These are phyloP conservation scores for Penicillium lividum DNA, from an alignment of 495 filamentous ascomycete species.

Conservation along the genomic window DNA sequence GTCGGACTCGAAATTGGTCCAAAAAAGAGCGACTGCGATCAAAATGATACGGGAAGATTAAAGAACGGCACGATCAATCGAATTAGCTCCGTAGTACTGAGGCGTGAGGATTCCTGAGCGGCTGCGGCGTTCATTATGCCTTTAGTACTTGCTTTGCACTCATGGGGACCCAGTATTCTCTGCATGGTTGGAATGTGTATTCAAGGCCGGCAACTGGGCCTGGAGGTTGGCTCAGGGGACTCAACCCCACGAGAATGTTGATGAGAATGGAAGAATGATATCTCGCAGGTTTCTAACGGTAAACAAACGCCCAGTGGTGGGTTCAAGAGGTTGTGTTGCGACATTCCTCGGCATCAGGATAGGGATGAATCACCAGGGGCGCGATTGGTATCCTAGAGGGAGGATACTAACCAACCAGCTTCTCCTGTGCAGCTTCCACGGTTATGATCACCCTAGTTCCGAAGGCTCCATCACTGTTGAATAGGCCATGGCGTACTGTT, in stretches of 20 bases:
- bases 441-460: background rate
- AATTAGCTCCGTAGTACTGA: conserved; percentile 12
- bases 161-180: conserved; percentile 16
- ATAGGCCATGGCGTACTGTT: background rate
- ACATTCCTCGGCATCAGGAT: conserved; percentile 20
- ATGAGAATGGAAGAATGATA: conserved; percentile 24
- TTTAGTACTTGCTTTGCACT: conserved; percentile 31
- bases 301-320: conserved; percentile 18
- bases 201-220: conserved; percentile 3
- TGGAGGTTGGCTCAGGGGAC: conserved; percentile 2
- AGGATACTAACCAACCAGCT: conserved; percentile 16
- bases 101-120: background rate
- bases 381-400: conserved; percentile 22
- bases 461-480: background rate
- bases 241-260: conserved; percentile 25
- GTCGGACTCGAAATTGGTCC: conserved; percentile 9
- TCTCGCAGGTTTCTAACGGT: conserved; percentile 1
- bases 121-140: conserved; percentile 18
- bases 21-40: conserved; percentile 35
- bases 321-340: conserved; percentile 12
- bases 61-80: conserved; percentile 26
- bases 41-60: conserved; percentile 20
- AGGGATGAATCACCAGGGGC: conserved; percentile 19
- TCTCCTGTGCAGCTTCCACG: background rate
- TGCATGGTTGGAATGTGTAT: conserved; percentile 22